These are phyloP conservation scores for Hypericum androsaemum DNA, from an alignment of 345 rosid species.

Conservation along the genomic window DNA sequence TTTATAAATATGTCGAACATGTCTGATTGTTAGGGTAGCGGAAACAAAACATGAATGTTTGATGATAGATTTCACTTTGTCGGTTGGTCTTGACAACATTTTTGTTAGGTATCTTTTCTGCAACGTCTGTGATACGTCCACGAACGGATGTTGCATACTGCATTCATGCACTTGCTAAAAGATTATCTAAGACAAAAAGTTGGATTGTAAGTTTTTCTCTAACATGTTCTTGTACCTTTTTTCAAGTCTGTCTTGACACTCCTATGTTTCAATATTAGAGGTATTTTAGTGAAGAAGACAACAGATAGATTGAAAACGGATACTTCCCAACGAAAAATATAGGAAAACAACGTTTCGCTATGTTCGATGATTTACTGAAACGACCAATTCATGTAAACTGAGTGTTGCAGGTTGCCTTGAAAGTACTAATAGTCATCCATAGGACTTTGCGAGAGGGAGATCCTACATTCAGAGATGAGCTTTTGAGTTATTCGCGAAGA, in stretches of 20 bases:
- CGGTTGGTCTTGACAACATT: not conserved
- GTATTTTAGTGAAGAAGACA: too few species aligned
- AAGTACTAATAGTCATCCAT: conserved; percentile 87
- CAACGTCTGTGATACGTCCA: conserved; percentile 78
- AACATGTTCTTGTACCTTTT: not conserved
- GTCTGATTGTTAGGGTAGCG: too few species aligned
- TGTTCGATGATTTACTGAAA: too few species aligned
- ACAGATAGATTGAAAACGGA: too few species aligned
- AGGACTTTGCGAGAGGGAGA: conserved; percentile 95
- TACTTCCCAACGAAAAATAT: too few species aligned
- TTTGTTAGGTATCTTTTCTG: conserved; percentile 60
- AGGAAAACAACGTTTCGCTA: too few species aligned
- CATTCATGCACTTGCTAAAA: conserved; percentile 73
- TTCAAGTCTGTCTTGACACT: not conserved
- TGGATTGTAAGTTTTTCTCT: conserved; percentile 57
- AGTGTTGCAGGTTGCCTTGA: conserved; percentile 65
- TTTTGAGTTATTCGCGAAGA: conserved; percentile 57
- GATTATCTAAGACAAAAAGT: conserved; percentile 70
- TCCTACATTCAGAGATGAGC: conserved; percentile 87
- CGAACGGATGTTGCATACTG: conserved; percentile 96
- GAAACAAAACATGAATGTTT: too few species aligned
- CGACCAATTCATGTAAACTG: too few species aligned
- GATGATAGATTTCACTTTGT: too few species aligned
- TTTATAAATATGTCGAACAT: not conserved
- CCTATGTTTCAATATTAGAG: not conserved